Percentiles rank a stretch among this genome's conserved stretches.
Conservation (phyloP, 306 rosid genomes). For the Cyamopsis tetragonoloba region DNA sequence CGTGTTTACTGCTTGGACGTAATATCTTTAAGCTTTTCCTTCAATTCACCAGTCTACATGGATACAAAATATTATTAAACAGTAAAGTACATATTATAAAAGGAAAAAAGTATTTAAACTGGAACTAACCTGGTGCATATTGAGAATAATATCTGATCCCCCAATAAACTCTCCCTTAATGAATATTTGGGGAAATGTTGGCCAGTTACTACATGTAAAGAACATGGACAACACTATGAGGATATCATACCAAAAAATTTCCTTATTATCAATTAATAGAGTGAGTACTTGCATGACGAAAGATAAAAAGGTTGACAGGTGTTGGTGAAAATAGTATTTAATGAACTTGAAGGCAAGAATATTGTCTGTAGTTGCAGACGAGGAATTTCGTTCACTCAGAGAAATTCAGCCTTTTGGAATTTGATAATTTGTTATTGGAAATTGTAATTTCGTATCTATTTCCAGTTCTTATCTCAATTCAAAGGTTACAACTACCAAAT, state of each 20-base stretch:
- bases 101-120: background rate
- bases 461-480: background rate
- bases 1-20: slow-evolving; percentile 29
- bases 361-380: background rate
- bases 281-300: background rate
- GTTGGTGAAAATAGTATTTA: background rate
- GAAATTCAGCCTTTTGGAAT: no score
- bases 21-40: slow-evolving; percentile 40
- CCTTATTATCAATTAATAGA: background rate
- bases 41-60: slow-evolving; percentile 55
- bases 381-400: no score
- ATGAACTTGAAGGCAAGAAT: background rate
- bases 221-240: background rate
- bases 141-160: slow-evolving; percentile 85
- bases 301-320: background rate
- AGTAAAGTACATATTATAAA: background rate
- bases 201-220: slow-evolving; percentile 61
- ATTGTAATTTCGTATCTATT: background rate
- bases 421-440: background rate
- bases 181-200: slow-evolving; percentile 91
- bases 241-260: no score
- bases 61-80: slow-evolving; percentile 1
- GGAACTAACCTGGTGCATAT: slow-evolving; percentile 69
- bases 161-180: slow-evolving; percentile 92
- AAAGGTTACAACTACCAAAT: background rate